Evolutionary conservation across 345 rosid genomes (phyloP).

Genomic region (Sapria himalayana): DNA sequence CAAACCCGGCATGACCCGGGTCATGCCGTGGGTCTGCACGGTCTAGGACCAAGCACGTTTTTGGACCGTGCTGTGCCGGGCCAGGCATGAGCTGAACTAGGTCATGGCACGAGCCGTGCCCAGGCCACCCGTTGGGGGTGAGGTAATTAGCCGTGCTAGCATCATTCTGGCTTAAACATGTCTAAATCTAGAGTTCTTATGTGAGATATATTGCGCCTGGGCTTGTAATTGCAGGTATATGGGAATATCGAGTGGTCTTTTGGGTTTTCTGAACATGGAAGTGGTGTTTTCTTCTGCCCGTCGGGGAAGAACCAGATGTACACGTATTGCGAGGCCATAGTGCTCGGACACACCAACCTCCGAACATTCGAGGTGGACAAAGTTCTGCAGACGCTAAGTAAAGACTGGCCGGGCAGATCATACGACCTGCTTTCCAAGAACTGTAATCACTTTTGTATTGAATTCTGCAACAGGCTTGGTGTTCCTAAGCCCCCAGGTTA

Average conservation of each 20-base stretch:
- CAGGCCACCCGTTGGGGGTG: no score
- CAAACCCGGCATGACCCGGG: no score
- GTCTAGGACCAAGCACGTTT: no score
- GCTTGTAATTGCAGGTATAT: conserved; percentile 30
- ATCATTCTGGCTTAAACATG: no score
- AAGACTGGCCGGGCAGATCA: conserved; percentile 62
- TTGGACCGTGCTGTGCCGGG: no score
- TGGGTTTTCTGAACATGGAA: conserved; percentile 83
- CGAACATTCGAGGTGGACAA: conserved; percentile 50
- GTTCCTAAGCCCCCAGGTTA: conserved; percentile 87
- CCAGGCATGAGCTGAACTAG: no score
- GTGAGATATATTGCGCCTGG: no score
- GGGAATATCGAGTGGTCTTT: conserved; percentile 94
- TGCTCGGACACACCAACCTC: conserved; percentile 47
- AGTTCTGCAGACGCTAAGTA: conserved; percentile 61
- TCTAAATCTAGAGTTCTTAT: no score
- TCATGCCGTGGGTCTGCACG: no score
- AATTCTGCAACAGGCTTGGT: conserved; percentile 63
- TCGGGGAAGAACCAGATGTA: conserved; percentile 78
- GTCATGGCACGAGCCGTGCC: no score
- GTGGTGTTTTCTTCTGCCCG: conserved; percentile 82
- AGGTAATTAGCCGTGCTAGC: no score
- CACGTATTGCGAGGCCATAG: conserved; percentile 51
- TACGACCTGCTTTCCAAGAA: conserved; percentile 77
- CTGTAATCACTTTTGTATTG: conserved; percentile 94